These are phyloP conservation scores for Colletotrichum falcatum DNA, from an alignment of 2,329 filamentous ascomycete species.

Conservation along the genomic window DNA sequence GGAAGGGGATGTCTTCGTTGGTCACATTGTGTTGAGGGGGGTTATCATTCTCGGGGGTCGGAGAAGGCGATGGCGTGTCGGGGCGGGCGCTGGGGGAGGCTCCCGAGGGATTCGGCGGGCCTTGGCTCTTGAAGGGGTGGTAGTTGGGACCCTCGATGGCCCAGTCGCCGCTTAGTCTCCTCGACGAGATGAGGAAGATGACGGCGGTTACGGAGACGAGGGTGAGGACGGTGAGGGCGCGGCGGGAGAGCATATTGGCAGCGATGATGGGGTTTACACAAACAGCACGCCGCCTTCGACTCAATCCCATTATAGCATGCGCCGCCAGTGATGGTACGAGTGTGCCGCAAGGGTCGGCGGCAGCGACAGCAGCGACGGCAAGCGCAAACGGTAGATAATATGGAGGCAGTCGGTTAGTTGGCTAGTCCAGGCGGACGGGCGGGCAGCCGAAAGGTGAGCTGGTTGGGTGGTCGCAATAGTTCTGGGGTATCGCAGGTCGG, in stretches of 20 bases:
- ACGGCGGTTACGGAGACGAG: conserved; percentile 47
- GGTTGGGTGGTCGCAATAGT: not conserved
- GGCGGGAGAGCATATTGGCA: conserved; percentile 47
- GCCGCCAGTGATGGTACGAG: not conserved
- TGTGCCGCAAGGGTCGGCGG: not conserved
- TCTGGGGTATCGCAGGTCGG: not conserved
- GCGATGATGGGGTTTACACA: conserved; percentile 27
- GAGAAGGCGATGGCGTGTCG: not conserved
- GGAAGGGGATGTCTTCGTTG: conserved; percentile 40
- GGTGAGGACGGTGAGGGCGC: conserved; percentile 45
- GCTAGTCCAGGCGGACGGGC: not conserved
- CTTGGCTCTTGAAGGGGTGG: conserved; percentile 35
- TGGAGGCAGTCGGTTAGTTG: not conserved
- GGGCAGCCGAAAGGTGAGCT: not conserved
- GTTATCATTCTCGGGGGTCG: conserved; percentile 19
- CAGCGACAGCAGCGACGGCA: not conserved
- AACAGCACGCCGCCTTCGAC: conserved; percentile 30
- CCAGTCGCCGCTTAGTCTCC: conserved; percentile 47
- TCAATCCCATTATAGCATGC: conserved; percentile 35
- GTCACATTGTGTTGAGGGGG: conserved; percentile 26
- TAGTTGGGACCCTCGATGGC: conserved; percentile 48
- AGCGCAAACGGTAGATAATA: not conserved
- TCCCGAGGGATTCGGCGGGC: conserved; percentile 15
- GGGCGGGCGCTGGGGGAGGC: conserved; percentile 40
- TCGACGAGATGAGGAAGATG: conserved; percentile 50